Conservation (phyloP, 371 early-diverging fungal species). For the Mortierella sp. region DNA sequence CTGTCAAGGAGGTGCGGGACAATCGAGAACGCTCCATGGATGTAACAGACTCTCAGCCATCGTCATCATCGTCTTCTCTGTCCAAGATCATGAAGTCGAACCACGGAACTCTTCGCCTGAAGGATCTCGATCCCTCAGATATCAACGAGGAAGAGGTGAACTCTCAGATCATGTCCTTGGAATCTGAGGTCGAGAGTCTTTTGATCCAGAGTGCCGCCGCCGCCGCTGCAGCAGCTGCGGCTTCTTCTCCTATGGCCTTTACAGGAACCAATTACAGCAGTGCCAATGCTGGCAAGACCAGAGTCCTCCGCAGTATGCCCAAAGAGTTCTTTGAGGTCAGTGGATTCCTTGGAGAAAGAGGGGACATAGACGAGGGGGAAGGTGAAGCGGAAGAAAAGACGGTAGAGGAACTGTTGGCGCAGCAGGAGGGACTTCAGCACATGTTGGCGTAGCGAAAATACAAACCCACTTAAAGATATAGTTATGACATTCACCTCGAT, state of each 20-base stretch:
- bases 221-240: not conserved
- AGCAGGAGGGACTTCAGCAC: slow-evolving; percentile 33
- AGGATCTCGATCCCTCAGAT: slow-evolving; percentile 28
- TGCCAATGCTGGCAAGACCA: slow-evolving; percentile 25
- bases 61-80: not conserved
- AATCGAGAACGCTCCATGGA: not conserved
- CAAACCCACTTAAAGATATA: too few relatives aligned
- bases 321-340: slow-evolving; percentile 27
- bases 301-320: slow-evolving; percentile 37
- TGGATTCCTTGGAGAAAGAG: not conserved
- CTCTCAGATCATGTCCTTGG: slow-evolving; percentile 41
- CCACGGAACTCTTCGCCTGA: slow-evolving; percentile 20
- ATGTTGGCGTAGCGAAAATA: not conserved
- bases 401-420: slow-evolving; percentile 47
- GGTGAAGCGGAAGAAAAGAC: slow-evolving; percentile 32
- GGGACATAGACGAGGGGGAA: slow-evolving; percentile 10
- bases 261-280: not conserved
- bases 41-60: not conserved
- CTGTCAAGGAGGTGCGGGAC: not conserved
- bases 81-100: slow-evolving; percentile 10
- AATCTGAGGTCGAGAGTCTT: slow-evolving; percentile 43
- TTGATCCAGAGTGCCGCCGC: slow-evolving; percentile 26
- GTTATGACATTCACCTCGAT: not conserved
- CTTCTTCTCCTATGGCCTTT: slow-evolving; percentile 20
- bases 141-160: slow-evolving; percentile 44